Percentiles rank a stretch among this genome's conserved stretches.
Evolutionary conservation across 129 eudicot genomes (phyloP).

Genomic region (Centella asiatica): DNA sequence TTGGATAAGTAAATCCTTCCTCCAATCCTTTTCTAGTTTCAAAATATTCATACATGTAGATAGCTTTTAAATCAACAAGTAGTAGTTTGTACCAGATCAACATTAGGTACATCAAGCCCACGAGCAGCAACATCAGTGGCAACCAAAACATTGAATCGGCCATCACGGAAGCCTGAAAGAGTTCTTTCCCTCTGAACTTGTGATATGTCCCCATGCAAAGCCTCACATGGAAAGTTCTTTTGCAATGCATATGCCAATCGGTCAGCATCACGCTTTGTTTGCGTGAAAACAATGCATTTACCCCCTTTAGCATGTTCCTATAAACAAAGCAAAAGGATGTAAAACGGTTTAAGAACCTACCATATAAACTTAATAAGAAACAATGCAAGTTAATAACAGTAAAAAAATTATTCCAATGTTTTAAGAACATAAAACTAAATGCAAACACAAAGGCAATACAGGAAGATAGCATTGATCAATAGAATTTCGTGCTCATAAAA

Average conservation of each 20-base stretch:
- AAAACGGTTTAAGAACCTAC: no score
- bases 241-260: conserved; percentile 52
- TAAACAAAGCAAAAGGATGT: neutral
- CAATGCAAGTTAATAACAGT: neutral
- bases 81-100: conserved; percentile 60
- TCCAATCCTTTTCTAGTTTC: no score
- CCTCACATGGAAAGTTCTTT: conserved; percentile 59
- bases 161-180: conserved; percentile 67
- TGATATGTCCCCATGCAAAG: conserved; percentile 91
- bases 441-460: neutral
- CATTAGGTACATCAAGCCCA: conserved; percentile 98
- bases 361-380: no score
- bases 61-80: neutral
- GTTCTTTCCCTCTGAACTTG: conserved; percentile 92
- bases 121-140: conserved; percentile 99
- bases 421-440: neutral
- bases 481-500: no score
- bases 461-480: no score
- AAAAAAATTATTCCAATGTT: neutral
- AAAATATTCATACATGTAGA: neutral
- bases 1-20: no score
- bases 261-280: conserved; percentile 95
- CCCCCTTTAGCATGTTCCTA: conserved; percentile 98
- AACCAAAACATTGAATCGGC: conserved; percentile 56
- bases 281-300: conserved; percentile 81